Conservation (phyloP, 225 moss, liverwort and hornwort genomes). For the Straminergon stramineum region DNA sequence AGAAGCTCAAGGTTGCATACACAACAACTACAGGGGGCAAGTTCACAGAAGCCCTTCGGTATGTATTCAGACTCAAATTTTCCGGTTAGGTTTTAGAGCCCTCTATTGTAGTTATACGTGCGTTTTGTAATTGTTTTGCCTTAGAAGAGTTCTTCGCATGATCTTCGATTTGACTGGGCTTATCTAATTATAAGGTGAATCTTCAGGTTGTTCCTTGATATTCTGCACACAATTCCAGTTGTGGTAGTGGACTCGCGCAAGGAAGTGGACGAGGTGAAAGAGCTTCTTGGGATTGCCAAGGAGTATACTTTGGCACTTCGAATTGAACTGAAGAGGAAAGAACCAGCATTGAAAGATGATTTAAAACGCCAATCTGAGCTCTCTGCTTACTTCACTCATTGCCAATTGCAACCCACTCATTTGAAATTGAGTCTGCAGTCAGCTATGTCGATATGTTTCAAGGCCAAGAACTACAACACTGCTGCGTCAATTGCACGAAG, state of each 20-base stretch:
- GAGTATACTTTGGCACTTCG: slow-evolving; percentile 78
- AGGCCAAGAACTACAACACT: slow-evolving; percentile 68
- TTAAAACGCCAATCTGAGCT: slow-evolving; percentile 67
- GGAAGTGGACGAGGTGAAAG: slow-evolving; percentile 96
- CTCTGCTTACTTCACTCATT: slow-evolving; percentile 93
- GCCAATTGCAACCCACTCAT: slow-evolving; percentile 79
- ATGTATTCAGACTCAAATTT: neutral
- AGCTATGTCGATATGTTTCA: slow-evolving; percentile 80
- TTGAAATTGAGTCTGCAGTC: slow-evolving; percentile 76
- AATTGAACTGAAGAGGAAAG: slow-evolving; percentile 83
- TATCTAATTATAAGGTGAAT: neutral
- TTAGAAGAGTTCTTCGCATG: neutral
- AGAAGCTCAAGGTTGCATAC: slow-evolving; percentile 73
- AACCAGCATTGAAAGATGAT: slow-evolving; percentile 67
- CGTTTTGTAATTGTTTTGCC: neutral
- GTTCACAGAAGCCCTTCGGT: slow-evolving; percentile 74
- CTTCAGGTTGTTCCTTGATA: slow-evolving; percentile 63
- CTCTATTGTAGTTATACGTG: neutral
- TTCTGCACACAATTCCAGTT: slow-evolving; percentile 76
- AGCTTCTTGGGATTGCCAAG: slow-evolving; percentile 90
- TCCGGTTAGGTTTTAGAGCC: neutral
- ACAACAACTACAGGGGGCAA: slow-evolving; percentile 75
- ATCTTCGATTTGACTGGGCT: neutral
- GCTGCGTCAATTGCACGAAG: slow-evolving; percentile 76
- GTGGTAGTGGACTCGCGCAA: slow-evolving; percentile 83